Percentiles rank a stretch among this genome's conserved stretches.
These are phyloP conservation scores for Cucurbitaria berberidis DNA, from an alignment of 2,329 filamentous ascomycete genomes.

Conservation along the genomic window DNA sequence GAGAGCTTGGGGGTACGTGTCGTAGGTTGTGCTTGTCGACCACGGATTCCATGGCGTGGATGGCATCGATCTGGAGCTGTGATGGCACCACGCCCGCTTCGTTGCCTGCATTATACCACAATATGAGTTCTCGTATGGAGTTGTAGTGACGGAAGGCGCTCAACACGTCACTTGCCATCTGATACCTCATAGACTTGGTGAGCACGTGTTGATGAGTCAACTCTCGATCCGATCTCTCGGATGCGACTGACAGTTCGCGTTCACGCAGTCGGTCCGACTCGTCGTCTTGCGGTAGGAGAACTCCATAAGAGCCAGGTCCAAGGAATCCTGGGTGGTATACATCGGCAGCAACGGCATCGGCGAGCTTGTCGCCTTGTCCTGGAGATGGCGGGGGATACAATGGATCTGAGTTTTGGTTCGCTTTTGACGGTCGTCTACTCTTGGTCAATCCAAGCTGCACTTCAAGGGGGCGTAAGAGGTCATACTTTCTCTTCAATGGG, in stretches of 20 bases:
- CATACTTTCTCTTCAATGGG: constrained; percentile 38
- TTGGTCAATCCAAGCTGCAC: constrained; percentile 1
- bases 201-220: constrained; percentile 38
- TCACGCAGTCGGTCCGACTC: constrained; percentile 19
- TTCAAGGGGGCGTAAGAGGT: neutral
- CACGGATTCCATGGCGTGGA: constrained; percentile 38
- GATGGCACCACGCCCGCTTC: constrained; percentile 46
- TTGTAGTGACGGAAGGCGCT: constrained; percentile 36
- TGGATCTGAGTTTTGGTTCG: constrained; percentile 9
- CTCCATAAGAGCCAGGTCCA: constrained; percentile 42
- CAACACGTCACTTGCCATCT: constrained; percentile 37
- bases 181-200: constrained; percentile 38
- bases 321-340: constrained; percentile 42
- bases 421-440: constrained; percentile 25
- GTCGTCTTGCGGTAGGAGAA: constrained; percentile 38
- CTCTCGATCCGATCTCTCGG: constrained; percentile 36
- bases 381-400: constrained; percentile 18
- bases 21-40: constrained; percentile 41
- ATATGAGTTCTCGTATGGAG: constrained; percentile 31
- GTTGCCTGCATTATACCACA: constrained; percentile 32
- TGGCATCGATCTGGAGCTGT: constrained; percentile 43
- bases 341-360: constrained; percentile 43
- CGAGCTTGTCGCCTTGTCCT: constrained; percentile 28
- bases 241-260: constrained; percentile 31
- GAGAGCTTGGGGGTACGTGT: constrained; percentile 27